Conservation (phyloP, 768 basidiomycete species). For the Tricholoma matsutake region DNA sequence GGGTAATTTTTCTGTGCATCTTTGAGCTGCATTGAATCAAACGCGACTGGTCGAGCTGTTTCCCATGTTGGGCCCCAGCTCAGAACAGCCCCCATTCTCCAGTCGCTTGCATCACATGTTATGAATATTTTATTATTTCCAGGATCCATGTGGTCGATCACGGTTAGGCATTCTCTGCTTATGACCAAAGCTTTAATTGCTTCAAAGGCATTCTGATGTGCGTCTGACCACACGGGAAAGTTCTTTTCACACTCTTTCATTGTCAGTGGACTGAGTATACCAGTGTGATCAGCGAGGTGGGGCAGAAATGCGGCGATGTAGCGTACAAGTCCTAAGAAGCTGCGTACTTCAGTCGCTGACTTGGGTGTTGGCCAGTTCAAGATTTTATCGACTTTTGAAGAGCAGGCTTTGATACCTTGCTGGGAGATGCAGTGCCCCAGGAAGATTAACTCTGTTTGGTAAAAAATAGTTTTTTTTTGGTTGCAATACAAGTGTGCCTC, state of each 20-base stretch:
- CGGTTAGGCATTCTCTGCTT: not conserved
- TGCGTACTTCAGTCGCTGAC: not conserved
- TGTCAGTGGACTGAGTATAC: too few relatives aligned
- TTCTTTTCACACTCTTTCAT: too few relatives aligned
- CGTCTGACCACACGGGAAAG: too few relatives aligned
- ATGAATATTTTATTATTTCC: not conserved
- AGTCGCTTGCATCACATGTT: not conserved
- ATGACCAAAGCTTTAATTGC: not conserved
- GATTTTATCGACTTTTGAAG: too few relatives aligned
- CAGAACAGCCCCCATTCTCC: not conserved
- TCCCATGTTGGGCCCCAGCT: not conserved
- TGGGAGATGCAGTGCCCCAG: too few relatives aligned
- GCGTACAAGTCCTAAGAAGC: not conserved
- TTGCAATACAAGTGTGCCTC: not conserved
- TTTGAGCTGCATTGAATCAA: not conserved
- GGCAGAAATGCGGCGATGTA: not conserved
- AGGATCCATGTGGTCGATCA: not conserved
- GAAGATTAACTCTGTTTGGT: not conserved
- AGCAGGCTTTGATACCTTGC: too few relatives aligned
- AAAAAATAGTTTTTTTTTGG: not conserved
- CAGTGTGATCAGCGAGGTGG: not conserved
- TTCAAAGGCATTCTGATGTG: too few relatives aligned
- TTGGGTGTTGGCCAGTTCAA: too few relatives aligned
- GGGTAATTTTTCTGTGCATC: too few relatives aligned
- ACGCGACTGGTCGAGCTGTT: not conserved